Evolutionary conservation across 2,329 filamentous ascomycete genomes (phyloP).

Genomic region (Dichotomopilus funicola): DNA sequence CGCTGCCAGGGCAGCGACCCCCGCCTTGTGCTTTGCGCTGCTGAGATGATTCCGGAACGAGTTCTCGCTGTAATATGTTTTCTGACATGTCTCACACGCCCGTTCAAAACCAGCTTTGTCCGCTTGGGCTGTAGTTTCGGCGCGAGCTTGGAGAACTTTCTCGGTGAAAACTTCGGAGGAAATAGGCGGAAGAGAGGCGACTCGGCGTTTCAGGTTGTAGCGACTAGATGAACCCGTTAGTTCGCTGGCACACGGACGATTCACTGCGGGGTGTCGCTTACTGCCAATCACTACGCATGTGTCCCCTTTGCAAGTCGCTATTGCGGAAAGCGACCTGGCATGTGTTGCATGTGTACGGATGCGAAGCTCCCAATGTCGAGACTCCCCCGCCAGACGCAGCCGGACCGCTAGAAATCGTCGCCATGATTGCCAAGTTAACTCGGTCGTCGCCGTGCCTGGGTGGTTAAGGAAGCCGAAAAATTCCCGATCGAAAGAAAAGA

Average conservation of each 20-base stretch:
- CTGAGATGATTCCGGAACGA: constrained; percentile 88
- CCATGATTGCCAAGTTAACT: constrained; percentile 35
- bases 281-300: constrained; percentile 99
- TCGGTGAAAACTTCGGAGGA: constrained; percentile 90
- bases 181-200: constrained; percentile 84
- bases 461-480: not conserved
- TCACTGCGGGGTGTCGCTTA: constrained; percentile 43
- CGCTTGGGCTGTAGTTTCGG: constrained; percentile 73
- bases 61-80: constrained; percentile 95
- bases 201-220: constrained; percentile 92
- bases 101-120: constrained; percentile 86
- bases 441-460: not conserved
- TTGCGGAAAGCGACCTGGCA: constrained; percentile 95
- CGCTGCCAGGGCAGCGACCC: constrained; percentile 45
- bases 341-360: constrained; percentile 97
- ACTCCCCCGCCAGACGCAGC: constrained; percentile 23
- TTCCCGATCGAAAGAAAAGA: too few species aligned
- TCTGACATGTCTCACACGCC: constrained; percentile 72
- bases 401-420: constrained; percentile 39
- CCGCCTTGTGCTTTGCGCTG: constrained; percentile 81
- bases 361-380: constrained; percentile 41
- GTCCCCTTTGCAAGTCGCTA: constrained; percentile 83
- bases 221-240: constrained; percentile 47
- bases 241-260: not conserved
- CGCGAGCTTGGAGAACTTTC: constrained; percentile 88